These are phyloP conservation scores for Neoscytalidium dimidiatum DNA, from an alignment of 2,329 filamentous ascomycete genomes.

Conservation along the genomic window DNA sequence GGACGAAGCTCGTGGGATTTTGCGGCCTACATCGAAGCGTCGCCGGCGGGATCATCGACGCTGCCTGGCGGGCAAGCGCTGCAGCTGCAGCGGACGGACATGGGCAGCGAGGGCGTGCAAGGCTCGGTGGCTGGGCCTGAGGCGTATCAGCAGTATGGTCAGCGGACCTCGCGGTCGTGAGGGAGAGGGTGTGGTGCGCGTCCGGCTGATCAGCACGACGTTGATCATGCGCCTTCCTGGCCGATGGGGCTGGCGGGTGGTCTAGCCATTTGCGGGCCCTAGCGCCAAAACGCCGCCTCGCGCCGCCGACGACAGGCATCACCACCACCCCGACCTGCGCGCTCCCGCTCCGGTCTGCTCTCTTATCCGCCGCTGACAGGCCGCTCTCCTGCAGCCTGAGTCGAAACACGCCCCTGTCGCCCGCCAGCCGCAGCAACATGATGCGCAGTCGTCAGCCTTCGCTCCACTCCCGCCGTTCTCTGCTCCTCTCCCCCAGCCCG, in stretches of 20 bases:
- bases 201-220: conserved; percentile 17
- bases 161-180: conserved; percentile 40
- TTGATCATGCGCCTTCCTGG: conserved; percentile 17
- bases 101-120: conserved; percentile 3
- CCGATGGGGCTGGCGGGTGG: conserved; percentile 9
- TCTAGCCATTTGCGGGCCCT: conserved; percentile 1
- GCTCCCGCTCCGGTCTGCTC: background rate
- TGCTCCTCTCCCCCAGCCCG: background rate
- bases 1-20: conserved; percentile 38
- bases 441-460: background rate
- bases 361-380: background rate
- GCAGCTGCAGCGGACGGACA: conserved; percentile 25
- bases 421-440: background rate
- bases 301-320: conserved; percentile 9
- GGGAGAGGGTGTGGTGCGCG: conserved; percentile 20
- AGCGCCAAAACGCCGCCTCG: conserved; percentile 2
- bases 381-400: background rate
- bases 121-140: conserved; percentile 21
- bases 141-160: conserved; percentile 38
- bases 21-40: conserved; percentile 32
- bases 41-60: conserved; percentile 29
- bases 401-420: background rate
- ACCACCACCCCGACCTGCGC: background rate
- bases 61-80: conserved; percentile 24
- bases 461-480: background rate